phyloP scores from a whole-genome alignment of 2,329 filamentous ascomycete species.

The Coniella lustricola region DNA sequence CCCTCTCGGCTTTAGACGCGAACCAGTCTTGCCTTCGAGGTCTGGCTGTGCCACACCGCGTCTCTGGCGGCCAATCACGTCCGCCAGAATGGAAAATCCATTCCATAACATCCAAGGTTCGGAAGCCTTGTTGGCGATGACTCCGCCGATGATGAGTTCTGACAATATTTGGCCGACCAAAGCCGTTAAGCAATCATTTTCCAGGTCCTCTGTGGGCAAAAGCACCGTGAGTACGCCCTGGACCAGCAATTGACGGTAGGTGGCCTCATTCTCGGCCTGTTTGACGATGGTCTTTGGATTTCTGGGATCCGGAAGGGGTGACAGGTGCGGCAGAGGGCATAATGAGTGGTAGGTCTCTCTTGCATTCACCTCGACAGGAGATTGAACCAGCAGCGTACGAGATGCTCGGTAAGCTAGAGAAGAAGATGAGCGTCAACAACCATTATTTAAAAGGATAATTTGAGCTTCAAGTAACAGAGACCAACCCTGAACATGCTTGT shows the following conservation, averaged over 20 bases:
- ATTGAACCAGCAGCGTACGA: conserved; percentile 47
- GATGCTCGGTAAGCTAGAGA: conserved; percentile 65
- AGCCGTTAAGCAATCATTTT: conserved; percentile 77
- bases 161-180: conserved; percentile 83
- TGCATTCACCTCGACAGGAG: conserved; percentile 54
- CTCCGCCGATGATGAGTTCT: conserved; percentile 80
- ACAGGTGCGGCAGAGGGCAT: conserved; percentile 72
- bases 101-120: conserved; percentile 90
- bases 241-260: conserved; percentile 83
- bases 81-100: conserved; percentile 64
- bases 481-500: conserved; percentile 72
- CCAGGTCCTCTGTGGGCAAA: conserved; percentile 84
- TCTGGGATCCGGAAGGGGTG: conserved; percentile 60
- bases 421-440: background rate
- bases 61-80: conserved; percentile 27
- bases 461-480: conserved; percentile 11
- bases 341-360: conserved; percentile 76
- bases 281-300: conserved; percentile 44
- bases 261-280: conserved; percentile 70
- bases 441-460: background rate
- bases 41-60: conserved; percentile 6
- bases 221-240: conserved; percentile 75
- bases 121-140: conserved; percentile 70
- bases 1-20: background rate
- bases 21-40: conserved; percentile 15